phyloP scores from a whole-genome alignment of 352 stramenopile genomes.

The Peronospora farinosa region DNA sequence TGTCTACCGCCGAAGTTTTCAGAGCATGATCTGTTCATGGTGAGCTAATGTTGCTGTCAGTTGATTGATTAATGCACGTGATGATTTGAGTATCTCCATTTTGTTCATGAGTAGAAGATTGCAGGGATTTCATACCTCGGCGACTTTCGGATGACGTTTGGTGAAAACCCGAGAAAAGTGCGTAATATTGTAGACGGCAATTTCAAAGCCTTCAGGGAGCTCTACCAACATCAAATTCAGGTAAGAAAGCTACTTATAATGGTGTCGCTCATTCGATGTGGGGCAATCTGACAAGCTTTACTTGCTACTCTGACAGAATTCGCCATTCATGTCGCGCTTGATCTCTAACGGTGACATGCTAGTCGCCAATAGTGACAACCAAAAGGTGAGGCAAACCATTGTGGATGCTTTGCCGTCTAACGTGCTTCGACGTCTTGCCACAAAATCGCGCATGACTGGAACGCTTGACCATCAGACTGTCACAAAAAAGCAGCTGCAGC shows the following conservation, averaged over 20 bases:
- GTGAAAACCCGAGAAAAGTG: slow-evolving; percentile 88
- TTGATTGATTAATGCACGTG: neutral
- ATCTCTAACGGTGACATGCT: slow-evolving; percentile 37
- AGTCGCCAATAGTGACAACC: slow-evolving; percentile 41
- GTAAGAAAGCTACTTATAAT: slow-evolving; percentile 23
- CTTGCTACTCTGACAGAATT: slow-evolving; percentile 34
- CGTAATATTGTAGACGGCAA: slow-evolving; percentile 88
- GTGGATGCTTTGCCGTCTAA: slow-evolving; percentile 50
- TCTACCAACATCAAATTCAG: slow-evolving; percentile 75
- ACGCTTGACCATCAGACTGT: slow-evolving; percentile 23
- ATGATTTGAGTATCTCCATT: neutral
- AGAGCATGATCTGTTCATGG: slow-evolving; percentile 79
- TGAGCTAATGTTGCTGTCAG: slow-evolving; percentile 13
- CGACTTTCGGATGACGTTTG: slow-evolving; percentile 88
- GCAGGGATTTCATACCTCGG: slow-evolving; percentile 86
- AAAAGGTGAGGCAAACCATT: slow-evolving; percentile 34
- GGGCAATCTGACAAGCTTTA: slow-evolving; percentile 5
- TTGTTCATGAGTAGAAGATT: slow-evolving; percentile 51
- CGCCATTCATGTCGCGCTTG: slow-evolving; percentile 53
- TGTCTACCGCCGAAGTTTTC: slow-evolving; percentile 77
- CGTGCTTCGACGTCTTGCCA: slow-evolving; percentile 32
- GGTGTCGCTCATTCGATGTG: neutral
- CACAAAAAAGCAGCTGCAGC: slow-evolving; percentile 65
- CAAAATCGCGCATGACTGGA: slow-evolving; percentile 25
- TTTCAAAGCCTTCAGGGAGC: slow-evolving; percentile 55